Evolutionary conservation across 106 monocot genomes (phyloP).

Genomic region (Amphibolis antarctica): DNA sequence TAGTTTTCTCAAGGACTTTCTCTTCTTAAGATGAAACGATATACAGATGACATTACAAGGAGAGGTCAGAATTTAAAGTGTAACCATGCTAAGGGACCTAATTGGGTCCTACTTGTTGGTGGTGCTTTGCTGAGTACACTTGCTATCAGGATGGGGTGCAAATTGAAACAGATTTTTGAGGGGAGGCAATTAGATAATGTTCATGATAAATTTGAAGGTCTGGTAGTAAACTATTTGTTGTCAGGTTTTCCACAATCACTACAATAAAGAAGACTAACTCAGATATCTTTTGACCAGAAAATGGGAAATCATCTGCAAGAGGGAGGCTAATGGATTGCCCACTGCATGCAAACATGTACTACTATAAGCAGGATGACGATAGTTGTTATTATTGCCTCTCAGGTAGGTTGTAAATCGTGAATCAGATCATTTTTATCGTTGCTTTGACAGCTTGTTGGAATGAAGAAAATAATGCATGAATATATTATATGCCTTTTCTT

Average conservation of each 20-base stretch:
- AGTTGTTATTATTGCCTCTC: conserved; percentile 36
- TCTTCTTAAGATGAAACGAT: conserved; percentile 45
- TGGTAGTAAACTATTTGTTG: conserved; percentile 1
- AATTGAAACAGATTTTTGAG: conserved; percentile 56
- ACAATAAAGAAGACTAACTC: not conserved
- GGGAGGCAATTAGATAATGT: conserved; percentile 15
- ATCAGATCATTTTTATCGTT: not conserved
- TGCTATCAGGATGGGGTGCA: conserved; percentile 58
- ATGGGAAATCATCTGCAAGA: conserved; percentile 15
- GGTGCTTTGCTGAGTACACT: conserved; percentile 69
- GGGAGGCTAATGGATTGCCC: conserved; percentile 25
- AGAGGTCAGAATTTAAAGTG: conserved; percentile 30
- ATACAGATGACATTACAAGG: conserved; percentile 21
- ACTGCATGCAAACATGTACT: conserved; percentile 40
- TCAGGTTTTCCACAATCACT: not conserved
- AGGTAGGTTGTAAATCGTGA: conserved; percentile 20
- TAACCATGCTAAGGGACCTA: conserved; percentile 46
- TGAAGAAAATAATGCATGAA: no score
- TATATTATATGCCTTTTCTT: no score
- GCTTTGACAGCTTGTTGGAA: not conserved
- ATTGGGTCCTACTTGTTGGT: conserved; percentile 79
- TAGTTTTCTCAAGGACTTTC: conserved; percentile 1
- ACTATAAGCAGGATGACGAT: conserved; percentile 32
- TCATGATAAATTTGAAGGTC: conserved; percentile 30
- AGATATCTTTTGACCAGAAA: conserved; percentile 23